Conservation (phyloP, 148 eudicot species). For the Rhododendron ferrugineum region DNA sequence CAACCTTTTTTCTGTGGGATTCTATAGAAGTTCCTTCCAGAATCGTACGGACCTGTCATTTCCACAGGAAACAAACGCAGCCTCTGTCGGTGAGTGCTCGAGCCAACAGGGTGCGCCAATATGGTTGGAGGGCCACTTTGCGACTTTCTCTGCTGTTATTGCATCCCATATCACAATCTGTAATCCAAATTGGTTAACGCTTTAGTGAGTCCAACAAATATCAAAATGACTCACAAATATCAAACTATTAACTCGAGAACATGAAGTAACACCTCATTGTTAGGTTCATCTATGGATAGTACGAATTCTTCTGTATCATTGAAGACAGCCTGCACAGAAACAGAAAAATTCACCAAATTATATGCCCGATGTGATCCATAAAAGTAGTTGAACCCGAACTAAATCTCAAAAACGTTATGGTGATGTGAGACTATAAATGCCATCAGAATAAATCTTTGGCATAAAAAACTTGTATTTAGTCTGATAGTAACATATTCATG, state of each 20-base stretch:
- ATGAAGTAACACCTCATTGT: conserved; percentile 58
- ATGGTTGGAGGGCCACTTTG: conserved; percentile 66
- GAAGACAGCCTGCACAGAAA: conserved; percentile 64
- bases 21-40: conserved; percentile 57
- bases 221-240: neutral
- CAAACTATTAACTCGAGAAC: neutral
- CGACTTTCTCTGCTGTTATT: conserved; percentile 61
- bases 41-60: conserved; percentile 63
- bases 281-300: conserved; percentile 63
- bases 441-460: neutral
- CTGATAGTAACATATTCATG: neutral
- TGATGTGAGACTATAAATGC: neutral
- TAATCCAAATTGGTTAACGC: neutral
- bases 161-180: conserved; percentile 86
- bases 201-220: neutral
- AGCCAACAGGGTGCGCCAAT: conserved; percentile 73
- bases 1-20: neutral
- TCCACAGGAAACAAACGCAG: conserved; percentile 70
- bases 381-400: neutral
- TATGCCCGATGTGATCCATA: neutral
- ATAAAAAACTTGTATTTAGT: neutral
- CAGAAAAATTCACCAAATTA: neutral
- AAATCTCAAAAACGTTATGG: neutral
- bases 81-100: conserved; percentile 71
- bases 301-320: conserved; percentile 73